Conservation (phyloP, 1,139 yeast genomes). For the Geotrichum candidum region DNA sequence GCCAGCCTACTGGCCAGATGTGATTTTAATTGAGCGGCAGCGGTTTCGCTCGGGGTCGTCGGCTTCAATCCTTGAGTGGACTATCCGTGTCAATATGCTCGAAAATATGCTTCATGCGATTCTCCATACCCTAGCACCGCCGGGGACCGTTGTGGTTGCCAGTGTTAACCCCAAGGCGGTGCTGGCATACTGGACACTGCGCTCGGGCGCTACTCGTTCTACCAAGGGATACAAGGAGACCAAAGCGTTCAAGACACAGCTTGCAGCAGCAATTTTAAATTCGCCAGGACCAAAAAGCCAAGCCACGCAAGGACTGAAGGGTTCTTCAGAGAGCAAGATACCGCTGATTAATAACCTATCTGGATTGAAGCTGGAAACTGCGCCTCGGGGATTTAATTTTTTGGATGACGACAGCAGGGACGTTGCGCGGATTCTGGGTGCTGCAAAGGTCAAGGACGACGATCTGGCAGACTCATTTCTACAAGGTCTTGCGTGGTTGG, state of each 20-base stretch:
- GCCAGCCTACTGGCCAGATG: constrained; percentile 32
- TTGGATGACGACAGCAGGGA: background rate
- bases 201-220: background rate
- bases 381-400: background rate
- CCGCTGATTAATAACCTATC: background rate
- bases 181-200: constrained; percentile 9
- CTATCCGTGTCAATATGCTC: constrained; percentile 47
- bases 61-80: constrained; percentile 44
- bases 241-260: constrained; percentile 2
- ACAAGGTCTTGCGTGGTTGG: constrained; percentile 50
- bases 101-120: constrained; percentile 46
- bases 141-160: constrained; percentile 2
- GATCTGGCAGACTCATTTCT: constrained; percentile 56
- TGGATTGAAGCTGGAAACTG: background rate
- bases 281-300: background rate
- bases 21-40: constrained; percentile 51
- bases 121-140: background rate
- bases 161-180: constrained; percentile 12
- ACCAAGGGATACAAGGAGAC: constrained; percentile 6
- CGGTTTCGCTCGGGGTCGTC: constrained; percentile 47
- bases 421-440: background rate
- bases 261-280: constrained; percentile 1
- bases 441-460: constrained; percentile 45
- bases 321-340: background rate
- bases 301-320: too few relatives aligned